phyloP scores from a whole-genome alignment of 495 filamentous ascomycete genomes.

The Podospora bellae-mahoneyi region DNA sequence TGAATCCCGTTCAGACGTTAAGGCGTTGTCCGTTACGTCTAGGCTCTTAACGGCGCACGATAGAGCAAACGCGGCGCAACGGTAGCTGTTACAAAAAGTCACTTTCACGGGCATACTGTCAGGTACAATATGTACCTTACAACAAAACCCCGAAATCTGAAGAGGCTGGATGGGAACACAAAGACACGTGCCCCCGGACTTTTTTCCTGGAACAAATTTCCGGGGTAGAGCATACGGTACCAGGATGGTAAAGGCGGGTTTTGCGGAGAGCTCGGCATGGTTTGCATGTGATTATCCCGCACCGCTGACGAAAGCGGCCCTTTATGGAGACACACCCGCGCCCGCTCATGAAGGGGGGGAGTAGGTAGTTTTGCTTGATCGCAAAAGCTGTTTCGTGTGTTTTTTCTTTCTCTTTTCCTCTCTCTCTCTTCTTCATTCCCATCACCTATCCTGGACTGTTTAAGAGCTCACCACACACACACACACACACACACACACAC shows the following conservation, averaged over 20 bases:
- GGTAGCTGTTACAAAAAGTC: not conserved
- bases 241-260: not conserved
- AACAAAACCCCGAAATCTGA: not conserved
- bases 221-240: not conserved
- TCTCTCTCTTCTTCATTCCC: not conserved
- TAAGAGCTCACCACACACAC: slow-evolving; percentile 2
- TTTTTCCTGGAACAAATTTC: not conserved
- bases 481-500: not conserved
- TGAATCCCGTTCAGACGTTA: not conserved
- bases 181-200: slow-evolving; percentile 13
- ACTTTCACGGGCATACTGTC: slow-evolving; percentile 11
- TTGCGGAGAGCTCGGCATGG: not conserved
- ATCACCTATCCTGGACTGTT: slow-evolving; percentile 1
- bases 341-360: not conserved
- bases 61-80: not conserved
- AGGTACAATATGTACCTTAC: not conserved
- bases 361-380: not conserved
- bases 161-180: not conserved
- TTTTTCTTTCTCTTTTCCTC: not conserved
- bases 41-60: not conserved
- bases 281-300: slow-evolving; percentile 23
- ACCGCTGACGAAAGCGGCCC: slow-evolving; percentile 12
- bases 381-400: not conserved
- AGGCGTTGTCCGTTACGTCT: not conserved
- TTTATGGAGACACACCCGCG: slow-evolving; percentile 18